Evolutionary conservation across 805 yeast species (phyloP), one percentile per base, ranked within the genome.

Genomic region (Schwanniomyces yamadae): DNA sequence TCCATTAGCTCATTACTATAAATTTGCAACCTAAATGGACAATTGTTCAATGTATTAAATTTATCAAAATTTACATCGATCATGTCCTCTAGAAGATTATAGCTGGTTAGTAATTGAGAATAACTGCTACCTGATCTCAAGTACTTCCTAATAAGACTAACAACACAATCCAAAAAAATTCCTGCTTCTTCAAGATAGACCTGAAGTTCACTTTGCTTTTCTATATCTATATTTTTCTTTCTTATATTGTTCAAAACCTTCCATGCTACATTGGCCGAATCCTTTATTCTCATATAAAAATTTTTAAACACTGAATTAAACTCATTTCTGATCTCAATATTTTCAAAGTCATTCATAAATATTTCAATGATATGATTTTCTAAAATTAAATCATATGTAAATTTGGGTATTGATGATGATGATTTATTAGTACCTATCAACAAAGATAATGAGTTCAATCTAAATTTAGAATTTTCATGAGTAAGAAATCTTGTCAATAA

Each of bases 251-350:
- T 60, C 33, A 40, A 14, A 0, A 80, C 73, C 12, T 50, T 55
- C 0, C 66, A 60, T 33, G 40, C 11, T 0, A 80, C 73, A 53
- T 82, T 79, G 1, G 82, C 59, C 0, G 90, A 84, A 35, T 83
- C 93, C 45, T 84, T 71, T 12, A 85, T 57, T 46, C 96, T 67
- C 19, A 71, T 56, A 9, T 87, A 52, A 44, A 89, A 80, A 37
- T 72, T 77, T 36, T 82, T 73, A 38, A 89, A 58, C 12, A 77
- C 50, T 3, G 91, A 79, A 18, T 69, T 66, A 34, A 85, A 77
- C 30, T 77, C 80, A 44, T 80, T 81, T 50, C 96, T 68, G 1
- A 76, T 67, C 41, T 84, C 90, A 11, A 86, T 69, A 37, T 82
- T 78, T 13, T 75, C 66, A 12, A 45, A 48, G 40, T 85, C 95